Conservation (phyloP, 2,329 filamentous ascomycete species). For the Stylonectria norvegica region DNA sequence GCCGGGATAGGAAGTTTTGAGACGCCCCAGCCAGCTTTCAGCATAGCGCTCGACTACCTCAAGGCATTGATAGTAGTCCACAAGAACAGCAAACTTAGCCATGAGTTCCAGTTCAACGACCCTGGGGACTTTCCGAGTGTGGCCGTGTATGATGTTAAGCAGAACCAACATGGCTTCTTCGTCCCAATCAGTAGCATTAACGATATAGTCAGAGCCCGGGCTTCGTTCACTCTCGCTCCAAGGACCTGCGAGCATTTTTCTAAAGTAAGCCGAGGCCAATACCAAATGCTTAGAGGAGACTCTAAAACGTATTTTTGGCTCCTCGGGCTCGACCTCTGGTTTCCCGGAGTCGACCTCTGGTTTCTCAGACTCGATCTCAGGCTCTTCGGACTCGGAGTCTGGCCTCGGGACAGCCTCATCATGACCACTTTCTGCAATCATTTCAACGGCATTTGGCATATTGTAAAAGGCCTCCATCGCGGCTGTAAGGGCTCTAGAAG, state of each 20-base stretch:
- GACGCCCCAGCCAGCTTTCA: slow-evolving; percentile 4
- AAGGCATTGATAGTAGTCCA: slow-evolving; percentile 6
- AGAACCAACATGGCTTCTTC: slow-evolving; percentile 1
- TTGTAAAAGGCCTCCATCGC: neutral
- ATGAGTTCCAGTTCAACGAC: neutral
- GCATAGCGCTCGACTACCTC: slow-evolving; percentile 2
- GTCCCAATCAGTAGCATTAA: slow-evolving; percentile 1
- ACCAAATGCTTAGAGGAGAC: neutral
- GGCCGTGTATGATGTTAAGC: slow-evolving; percentile 7
- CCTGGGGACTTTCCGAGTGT: neutral
- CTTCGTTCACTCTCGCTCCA: neutral
- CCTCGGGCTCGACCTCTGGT: neutral
- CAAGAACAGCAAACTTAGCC: neutral
- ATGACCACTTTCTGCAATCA: no score
- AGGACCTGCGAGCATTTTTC: neutral
- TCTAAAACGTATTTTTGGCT: neutral
- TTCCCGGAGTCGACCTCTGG: neutral
- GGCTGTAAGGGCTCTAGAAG: no score
- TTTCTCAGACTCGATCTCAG: no score
- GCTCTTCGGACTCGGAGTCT: no score
- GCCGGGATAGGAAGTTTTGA: no score
- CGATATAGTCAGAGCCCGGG: neutral
- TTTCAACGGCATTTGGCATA: neutral
- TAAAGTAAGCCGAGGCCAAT: neutral
- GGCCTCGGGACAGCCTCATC: no score